Evolutionary conservation across 179 eudicot genomes (phyloP).

Genomic region (Monotropa hypopitys): DNA sequence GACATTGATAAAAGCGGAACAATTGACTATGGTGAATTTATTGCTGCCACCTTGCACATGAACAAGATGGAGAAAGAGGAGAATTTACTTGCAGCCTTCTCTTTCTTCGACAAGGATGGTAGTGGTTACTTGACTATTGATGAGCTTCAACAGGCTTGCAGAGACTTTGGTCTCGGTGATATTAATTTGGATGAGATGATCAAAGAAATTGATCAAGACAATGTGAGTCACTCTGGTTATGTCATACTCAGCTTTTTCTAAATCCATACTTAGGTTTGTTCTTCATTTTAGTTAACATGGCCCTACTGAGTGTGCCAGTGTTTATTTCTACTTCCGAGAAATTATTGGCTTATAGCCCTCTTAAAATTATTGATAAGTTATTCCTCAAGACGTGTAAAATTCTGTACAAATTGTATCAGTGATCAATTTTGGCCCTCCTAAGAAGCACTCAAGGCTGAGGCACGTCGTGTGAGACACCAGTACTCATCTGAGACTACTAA

Average conservation of each 20-base stretch:
- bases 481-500: not conserved
- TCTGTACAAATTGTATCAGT: not conserved
- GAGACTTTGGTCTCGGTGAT: conserved; percentile 77
- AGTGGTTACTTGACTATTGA: conserved; percentile 87
- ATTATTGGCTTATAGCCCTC: not conserved
- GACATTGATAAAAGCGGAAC: conserved; percentile 86
- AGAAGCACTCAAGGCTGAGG: not conserved
- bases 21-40: conserved; percentile 86
- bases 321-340: not conserved
- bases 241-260: not conserved
- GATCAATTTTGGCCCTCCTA: not conserved
- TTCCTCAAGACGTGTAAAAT: not conserved
- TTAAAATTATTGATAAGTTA: not conserved
- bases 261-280: not conserved
- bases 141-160: conserved; percentile 93
- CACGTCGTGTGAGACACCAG: not conserved
- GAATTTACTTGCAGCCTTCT: conserved; percentile 75
- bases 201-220: conserved; percentile 76
- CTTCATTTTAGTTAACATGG: not conserved
- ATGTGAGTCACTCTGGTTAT: conserved; percentile 35
- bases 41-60: conserved; percentile 86
- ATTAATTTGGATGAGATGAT: conserved; percentile 65
- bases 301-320: not conserved
- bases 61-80: conserved; percentile 94
- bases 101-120: conserved; percentile 86